phyloP scores from a whole-genome alignment of 2,329 filamentous ascomycete species.

The Colletotrichum sp. region DNA sequence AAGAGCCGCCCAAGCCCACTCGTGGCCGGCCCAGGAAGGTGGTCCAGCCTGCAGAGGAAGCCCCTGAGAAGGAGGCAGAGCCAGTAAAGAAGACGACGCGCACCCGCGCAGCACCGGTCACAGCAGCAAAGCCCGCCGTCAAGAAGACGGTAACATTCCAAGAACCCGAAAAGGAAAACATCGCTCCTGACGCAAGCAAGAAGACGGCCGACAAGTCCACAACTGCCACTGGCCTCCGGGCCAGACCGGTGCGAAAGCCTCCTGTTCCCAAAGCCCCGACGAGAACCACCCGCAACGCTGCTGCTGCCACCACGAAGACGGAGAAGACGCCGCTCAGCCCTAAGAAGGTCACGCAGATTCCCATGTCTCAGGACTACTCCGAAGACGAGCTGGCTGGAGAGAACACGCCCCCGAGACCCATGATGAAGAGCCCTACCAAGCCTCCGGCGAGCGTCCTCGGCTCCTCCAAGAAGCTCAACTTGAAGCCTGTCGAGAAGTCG shows the following conservation, averaged over 20 bases:
- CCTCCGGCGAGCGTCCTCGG: conserved; percentile 38
- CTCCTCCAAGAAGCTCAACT: conserved; percentile 38
- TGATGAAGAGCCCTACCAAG: conserved; percentile 63
- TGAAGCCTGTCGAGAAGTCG: conserved; percentile 22
- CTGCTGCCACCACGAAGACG: conserved; percentile 32
- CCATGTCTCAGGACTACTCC: conserved; percentile 52
- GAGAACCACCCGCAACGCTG: conserved; percentile 27
- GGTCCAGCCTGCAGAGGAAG: conserved; percentile 21
- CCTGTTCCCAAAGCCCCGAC: conserved; percentile 30
- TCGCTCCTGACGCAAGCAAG: conserved; percentile 45
- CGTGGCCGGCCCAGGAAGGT: conserved; percentile 51
- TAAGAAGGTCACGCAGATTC: conserved; percentile 68
- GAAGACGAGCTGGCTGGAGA: conserved; percentile 66
- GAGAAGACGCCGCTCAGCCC: conserved; percentile 62
- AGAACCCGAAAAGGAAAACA: conserved; percentile 69
- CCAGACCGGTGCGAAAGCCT: conserved; percentile 52
- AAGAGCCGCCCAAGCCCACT: conserved; percentile 35
- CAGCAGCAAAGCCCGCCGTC: conserved; percentile 45
- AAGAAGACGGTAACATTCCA: conserved; percentile 70
- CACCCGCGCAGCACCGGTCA: conserved; percentile 27
- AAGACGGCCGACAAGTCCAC: conserved; percentile 34
- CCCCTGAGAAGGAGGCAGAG: conserved; percentile 29
- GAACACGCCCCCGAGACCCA: conserved; percentile 53
- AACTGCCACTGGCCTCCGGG: conserved; percentile 38
- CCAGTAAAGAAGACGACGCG: conserved; percentile 27